phyloP scores from a whole-genome alignment of 192 early-diverging fungal genomes.

The Diversispora eburnea region DNA sequence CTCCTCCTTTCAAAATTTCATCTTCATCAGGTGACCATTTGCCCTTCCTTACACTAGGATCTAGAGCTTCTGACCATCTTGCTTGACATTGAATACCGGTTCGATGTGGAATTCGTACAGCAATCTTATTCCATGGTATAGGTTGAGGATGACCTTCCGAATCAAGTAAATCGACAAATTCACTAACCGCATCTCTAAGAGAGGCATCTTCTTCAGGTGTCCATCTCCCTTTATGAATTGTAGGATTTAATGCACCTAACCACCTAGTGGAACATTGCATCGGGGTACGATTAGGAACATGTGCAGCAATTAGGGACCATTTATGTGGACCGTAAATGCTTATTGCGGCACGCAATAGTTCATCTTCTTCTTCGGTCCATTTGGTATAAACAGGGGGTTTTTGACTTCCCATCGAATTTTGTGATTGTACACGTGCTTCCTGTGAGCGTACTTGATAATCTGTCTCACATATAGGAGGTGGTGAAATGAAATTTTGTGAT shows the following conservation, averaged over 20 bases:
- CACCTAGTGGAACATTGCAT: conserved; percentile 53
- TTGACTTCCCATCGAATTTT: conserved; percentile 7
- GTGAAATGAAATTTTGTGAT: no score
- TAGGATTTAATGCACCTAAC: conserved; percentile 48
- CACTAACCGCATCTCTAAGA: conserved; percentile 39
- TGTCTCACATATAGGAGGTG: no score
- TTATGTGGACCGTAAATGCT: conserved; percentile 44
- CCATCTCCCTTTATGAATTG: conserved; percentile 52
- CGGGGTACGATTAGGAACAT: conserved; percentile 48
- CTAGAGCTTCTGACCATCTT: conserved; percentile 57
- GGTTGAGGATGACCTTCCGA: conserved; percentile 36
- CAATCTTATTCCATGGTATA: conserved; percentile 50
- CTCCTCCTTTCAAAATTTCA: conserved; percentile 52
- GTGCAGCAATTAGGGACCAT: conserved; percentile 48
- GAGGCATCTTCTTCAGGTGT: conserved; percentile 47
- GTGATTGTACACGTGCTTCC: no score
- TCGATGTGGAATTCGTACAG: conserved; percentile 45
- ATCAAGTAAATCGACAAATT: conserved; percentile 38
- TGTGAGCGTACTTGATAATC: no score
- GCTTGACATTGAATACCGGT: conserved; percentile 61
- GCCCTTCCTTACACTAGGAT: conserved; percentile 52
- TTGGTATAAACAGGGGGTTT: conserved; percentile 42
- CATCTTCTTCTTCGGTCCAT: conserved; percentile 48
- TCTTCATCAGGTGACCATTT: conserved; percentile 54
- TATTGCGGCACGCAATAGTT: conserved; percentile 40